These are phyloP conservation scores for Pistacia atlantica DNA, from an alignment of 345 rosid genomes.

Conservation along the genomic window DNA sequence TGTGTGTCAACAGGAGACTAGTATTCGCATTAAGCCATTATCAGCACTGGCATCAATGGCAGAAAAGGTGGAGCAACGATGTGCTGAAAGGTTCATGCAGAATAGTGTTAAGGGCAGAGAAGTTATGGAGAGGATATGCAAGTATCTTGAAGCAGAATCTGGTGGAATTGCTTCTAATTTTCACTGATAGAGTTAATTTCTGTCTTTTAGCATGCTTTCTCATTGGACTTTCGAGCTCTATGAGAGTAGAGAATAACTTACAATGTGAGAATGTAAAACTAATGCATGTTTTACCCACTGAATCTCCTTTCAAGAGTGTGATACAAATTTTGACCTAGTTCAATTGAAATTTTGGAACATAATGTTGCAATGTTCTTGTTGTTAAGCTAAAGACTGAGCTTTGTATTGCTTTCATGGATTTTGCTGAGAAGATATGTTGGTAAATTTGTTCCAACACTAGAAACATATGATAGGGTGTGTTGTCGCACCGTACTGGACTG, in stretches of 20 bases:
- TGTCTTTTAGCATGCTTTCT: not conserved
- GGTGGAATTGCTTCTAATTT: constrained; percentile 52
- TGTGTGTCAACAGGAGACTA: constrained; percentile 83
- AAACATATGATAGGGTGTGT: too few relatives aligned
- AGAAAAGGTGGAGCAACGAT: constrained; percentile 89
- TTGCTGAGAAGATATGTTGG: not conserved
- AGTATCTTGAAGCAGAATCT: constrained; percentile 91
- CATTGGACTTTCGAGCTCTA: constrained; percentile 2
- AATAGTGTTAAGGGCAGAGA: constrained; percentile 90
- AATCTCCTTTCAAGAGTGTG: not conserved
- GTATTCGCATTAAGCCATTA: constrained; percentile 83
- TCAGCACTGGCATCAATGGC: constrained; percentile 96
- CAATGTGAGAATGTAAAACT: not conserved
- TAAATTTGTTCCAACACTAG: too few relatives aligned
- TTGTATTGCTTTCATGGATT: not conserved
- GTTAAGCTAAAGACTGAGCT: not conserved
- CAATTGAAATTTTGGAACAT: not conserved
- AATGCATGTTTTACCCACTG: not conserved
- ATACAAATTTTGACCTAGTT: constrained; percentile 15
- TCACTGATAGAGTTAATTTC: not conserved
- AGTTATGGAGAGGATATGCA: constrained; percentile 97
- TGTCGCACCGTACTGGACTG: too few relatives aligned
- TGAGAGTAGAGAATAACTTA: constrained; percentile 18
- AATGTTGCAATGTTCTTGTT: not conserved
- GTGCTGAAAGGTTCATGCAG: constrained; percentile 91